phyloP scores from a whole-genome alignment of 345 rosid species.

The Eucalyptus tenuipes region DNA sequence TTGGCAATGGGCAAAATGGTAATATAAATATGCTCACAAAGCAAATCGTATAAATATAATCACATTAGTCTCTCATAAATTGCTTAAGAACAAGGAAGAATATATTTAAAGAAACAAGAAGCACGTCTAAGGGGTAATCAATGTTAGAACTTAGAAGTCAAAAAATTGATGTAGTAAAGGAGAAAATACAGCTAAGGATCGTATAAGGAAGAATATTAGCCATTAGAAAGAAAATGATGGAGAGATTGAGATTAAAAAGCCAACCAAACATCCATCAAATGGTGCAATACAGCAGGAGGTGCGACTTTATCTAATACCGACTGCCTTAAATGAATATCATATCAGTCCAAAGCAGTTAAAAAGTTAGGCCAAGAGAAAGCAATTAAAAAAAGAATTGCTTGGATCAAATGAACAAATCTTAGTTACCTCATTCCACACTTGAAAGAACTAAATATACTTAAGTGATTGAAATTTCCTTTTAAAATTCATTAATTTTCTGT shows the following conservation, averaged over 20 bases:
- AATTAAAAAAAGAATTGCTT: not conserved
- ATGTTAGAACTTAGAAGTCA: not conserved
- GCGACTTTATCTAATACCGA: not conserved
- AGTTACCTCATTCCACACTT: not conserved
- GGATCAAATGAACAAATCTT: not conserved
- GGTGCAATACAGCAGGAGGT: rapidly evolving
- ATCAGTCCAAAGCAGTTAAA: not conserved
- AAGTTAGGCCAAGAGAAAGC: not conserved
- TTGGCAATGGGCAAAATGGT: not conserved
- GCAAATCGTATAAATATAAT: not conserved
- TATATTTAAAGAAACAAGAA: too few relatives aligned
- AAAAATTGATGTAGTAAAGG: not conserved
- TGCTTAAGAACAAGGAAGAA: too few relatives aligned
- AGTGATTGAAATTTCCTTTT: not conserved
- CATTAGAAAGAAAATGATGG: not conserved
- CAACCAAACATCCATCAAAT: not conserved
- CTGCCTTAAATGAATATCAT: rapidly evolving
- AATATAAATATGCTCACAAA: not conserved
- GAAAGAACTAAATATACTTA: too few relatives aligned
- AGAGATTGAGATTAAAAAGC: not conserved
- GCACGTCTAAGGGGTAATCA: too few relatives aligned
- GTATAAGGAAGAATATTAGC: too few relatives aligned
- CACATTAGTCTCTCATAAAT: not conserved
- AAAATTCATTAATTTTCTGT: rapidly evolving
- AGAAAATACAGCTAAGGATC: not conserved